Evolutionary conservation across 2,329 filamentous ascomycete species (phyloP), one percentile per base, ranked within the genome.

Genomic region (Lasiodiplodia gonubiensis): DNA sequence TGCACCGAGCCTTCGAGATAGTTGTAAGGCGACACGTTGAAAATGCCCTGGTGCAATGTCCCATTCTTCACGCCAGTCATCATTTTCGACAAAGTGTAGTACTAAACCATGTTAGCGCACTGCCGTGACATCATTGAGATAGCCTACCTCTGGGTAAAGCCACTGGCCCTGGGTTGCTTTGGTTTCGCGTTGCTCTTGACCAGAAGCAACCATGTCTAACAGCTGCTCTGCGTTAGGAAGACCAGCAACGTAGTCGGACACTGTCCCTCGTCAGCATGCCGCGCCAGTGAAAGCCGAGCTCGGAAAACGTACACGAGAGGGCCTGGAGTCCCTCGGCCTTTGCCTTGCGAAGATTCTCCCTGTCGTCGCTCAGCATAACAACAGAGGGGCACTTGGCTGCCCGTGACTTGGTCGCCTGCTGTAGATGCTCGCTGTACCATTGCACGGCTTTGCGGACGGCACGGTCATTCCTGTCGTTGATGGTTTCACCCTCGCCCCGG

Each of bases 1-100:
- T 94, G 90, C 70, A 98, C 91, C 0, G 93, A 93, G 1, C 93
- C 95, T 78, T 99, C 95, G 12, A 99, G 85, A 74, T 98, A 99
- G 81, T 99, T 99, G 84, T 98, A 99, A 0, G 93, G 92, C 8
- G 95, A 98, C 33, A 98, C 93, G 75, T 94, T 97, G 83, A 97
- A 99, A 27, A 92, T 90, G 7, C 95, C 95, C 80, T 99, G 94
- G 77, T 99, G 95, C 73, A 99, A 83, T 65, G 93, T 89, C 4
- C 94, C 93, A 63, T 89, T 89, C 82, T 96, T 96, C 67, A 97
- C 86, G 0, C 94, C 94, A 5, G 95, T 99, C 87, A 94, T 93
- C 88, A 98, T 91, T 79, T 90, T 96, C 5, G 94, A 97, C 77
- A 95, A 84, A 10, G 90, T 92, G 72, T 90, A 92, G 76, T 98